Base-by-base conservation (phyloP, 2,329 filamentous ascomycete genomes). In the Ampelomyces quisqualis region DNA sequence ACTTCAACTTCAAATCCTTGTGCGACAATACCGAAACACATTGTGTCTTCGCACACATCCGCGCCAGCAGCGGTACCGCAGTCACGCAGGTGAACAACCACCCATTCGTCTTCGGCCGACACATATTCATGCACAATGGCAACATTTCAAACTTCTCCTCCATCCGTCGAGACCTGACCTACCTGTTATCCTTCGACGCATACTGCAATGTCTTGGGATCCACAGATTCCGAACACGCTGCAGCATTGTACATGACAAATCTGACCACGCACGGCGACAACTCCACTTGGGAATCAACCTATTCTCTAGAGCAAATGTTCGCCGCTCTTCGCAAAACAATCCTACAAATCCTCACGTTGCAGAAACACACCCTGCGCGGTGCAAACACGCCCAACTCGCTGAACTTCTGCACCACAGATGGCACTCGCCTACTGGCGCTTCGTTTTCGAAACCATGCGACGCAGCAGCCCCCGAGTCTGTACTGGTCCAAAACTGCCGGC, bases 81-180 rank as follows among this genome's bases (percentile, higher is more conserved):
- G 73, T 78, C 18, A 70, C 73, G 2, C 67, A 69, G 11, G 72
- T 76, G 14, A 80, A 79, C 58, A 76, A 73, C 30, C 77, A 80
- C 45, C 77, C 77, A 4, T 80, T 79, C 55, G 68, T 74, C 20
- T 79, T 79, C 37, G 77, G 77, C 10, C 65, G 76, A 24, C 74
- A 78, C 47, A 67, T 69, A 7, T 75, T 79, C 55, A 79, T 80
- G 77, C 77, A 80, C 64, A 79, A 79, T 51, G 77, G 77, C 2
- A 70, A 70, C 11, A 68, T 78, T 22, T 69, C 70, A 8, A 61
- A 72, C 46, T 79, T 79, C 55, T 50, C 63, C 2, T 47, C 58
- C 6, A 74, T 79, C 34, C 70, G 74, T 20, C 70, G 75, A 7
- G 68, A 72, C 17, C 59, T 79, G 45, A 71, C 67, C 9, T 61